Evolutionary conservation across 257 asterid species (phyloP), one percentile per base, ranked within the genome.

Genomic region (Primulina huaijiensis): DNA sequence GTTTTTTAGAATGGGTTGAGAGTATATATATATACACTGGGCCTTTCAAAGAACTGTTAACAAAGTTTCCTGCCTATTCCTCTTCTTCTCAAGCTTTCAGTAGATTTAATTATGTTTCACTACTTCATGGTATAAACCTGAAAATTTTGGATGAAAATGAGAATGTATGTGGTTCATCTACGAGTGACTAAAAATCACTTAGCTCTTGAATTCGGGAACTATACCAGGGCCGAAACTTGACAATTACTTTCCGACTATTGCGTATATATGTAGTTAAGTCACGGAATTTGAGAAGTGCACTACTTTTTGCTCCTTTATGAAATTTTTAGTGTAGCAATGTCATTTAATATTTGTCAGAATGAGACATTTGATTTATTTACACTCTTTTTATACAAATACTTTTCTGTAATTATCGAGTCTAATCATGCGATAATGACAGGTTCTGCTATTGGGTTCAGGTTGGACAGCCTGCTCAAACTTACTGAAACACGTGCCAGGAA

Each of bases 391-490:
- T 43, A 1, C 19, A 43, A 43, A 43, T 43, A 68, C 34, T 63
- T 58, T 64, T 21, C 34, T 71, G 23, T 7, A 72, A 62, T 38
- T 29, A 67, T 78, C 72, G 62, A 64, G 72, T 55, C 58, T 68
- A 67, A 60, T n/a, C 63, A 70, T 78, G 74, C 37, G 69, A 29
- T 63, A 78, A 69, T 75, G 43, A 62, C 84, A 92, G 98, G 98
- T 23, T 79, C 98, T 77, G 98, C 98, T 62, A 80, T 90, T 40
- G 98, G 98, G 76, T 92, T 92, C 86, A 86, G 84, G 85, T 81
- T 92, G 88, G 98, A 92, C 79, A 88, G 98, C 84, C 95, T 90
- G 75, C 96, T 92, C 61, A 92, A 92, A 87, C 96, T 92, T 70
- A 92, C 91, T 2, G 98, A 92, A 57, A 92, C 96, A 31, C 96